Evolutionary conservation across 2,329 filamentous ascomycete species (phyloP), one percentile per base, ranked within the genome.

Genomic region (Penicillium palitans): DNA sequence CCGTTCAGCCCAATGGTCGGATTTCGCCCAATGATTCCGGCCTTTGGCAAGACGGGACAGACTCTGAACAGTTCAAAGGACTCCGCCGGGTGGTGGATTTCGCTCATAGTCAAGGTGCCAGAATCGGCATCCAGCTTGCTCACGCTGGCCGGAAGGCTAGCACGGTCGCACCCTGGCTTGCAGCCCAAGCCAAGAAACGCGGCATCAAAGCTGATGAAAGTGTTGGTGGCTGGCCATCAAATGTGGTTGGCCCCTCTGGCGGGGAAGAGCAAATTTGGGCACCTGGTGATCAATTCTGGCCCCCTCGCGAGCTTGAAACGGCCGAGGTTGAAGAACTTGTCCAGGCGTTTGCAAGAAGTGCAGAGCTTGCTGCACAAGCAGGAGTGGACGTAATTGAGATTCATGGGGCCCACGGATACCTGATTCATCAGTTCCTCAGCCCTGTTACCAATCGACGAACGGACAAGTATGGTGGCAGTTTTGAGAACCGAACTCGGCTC

Each of bases 331-430:
- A 85, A 64, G 76, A 79, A 3, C 72, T 90, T 39, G 86, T 91
- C 61, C 72, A 75, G 40, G 81, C 81, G 5, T 93, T 85, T 73
- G 84, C 79, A 5, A 81, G 80, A 8, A 79, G 83, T 4, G 83
- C 85, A 0, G 75, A 77, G 59, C 76, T 86, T 21, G 82, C 90
- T 0, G 78, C 91, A 2, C 77, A 84, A 63, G 87, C 86, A 3
- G 91, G 90, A 0, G 83, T 92, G 52, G 90, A 96, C 70, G 81
- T 87, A 5, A 87, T 95, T 59, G 90, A 95, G 72, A 84, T 95
- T 37, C 90, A 93, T 76, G 84, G 81, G 59, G 90, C 90, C 0
- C 90, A 93, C 69, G 90, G 90, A 1, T 93, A 93, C 69, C 81
- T 95, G 0, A 75, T 93, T 1, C 84, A 88, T 67, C 72, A 80